Conservation (phyloP, 2,329 filamentous ascomycete species). For the Colletotrichum horii region DNA sequence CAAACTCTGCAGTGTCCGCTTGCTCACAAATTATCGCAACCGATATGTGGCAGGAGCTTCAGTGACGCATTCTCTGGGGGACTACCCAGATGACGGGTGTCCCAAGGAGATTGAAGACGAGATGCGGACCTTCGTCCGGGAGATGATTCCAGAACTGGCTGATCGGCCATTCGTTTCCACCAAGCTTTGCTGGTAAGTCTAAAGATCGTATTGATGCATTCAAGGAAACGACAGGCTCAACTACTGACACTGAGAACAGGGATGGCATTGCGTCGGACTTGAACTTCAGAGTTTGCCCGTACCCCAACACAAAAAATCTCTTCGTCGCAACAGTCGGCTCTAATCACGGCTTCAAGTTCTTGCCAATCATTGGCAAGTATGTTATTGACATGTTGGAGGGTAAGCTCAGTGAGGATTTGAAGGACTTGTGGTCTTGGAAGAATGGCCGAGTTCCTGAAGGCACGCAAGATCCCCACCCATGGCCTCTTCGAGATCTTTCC, state of each 20-base stretch:
- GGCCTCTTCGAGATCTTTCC: slow-evolving; percentile 23
- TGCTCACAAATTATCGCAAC: slow-evolving; percentile 53
- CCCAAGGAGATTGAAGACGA: slow-evolving; percentile 57
- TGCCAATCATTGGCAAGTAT: slow-evolving; percentile 57
- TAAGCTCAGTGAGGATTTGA: slow-evolving; percentile 42
- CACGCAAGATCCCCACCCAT: slow-evolving; percentile 25
- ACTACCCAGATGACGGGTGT: slow-evolving; percentile 38
- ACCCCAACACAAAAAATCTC: slow-evolving; percentile 33
- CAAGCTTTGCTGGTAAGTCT: slow-evolving; percentile 58
- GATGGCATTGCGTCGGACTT: slow-evolving; percentile 34
- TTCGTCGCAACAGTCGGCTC: slow-evolving; percentile 58
- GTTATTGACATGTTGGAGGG: slow-evolving; percentile 51
- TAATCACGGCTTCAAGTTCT: slow-evolving; percentile 59
- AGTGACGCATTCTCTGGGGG: slow-evolving; percentile 23
- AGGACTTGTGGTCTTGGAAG: slow-evolving; percentile 41
- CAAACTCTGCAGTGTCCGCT: slow-evolving; percentile 59
- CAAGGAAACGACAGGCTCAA: neutral
- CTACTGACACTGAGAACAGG: slow-evolving; percentile 20
- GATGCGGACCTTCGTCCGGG: slow-evolving; percentile 53
- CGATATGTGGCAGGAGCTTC: slow-evolving; percentile 21
- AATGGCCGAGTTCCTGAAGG: slow-evolving; percentile 21
- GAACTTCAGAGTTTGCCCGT: slow-evolving; percentile 27
- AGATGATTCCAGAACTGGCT: slow-evolving; percentile 54
- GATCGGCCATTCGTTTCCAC: slow-evolving; percentile 53
- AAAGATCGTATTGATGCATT: neutral